Evolutionary conservation across 1,139 yeast species (phyloP), one percentile per base, ranked within the genome.

Genomic region (Diutina rugosa): DNA sequence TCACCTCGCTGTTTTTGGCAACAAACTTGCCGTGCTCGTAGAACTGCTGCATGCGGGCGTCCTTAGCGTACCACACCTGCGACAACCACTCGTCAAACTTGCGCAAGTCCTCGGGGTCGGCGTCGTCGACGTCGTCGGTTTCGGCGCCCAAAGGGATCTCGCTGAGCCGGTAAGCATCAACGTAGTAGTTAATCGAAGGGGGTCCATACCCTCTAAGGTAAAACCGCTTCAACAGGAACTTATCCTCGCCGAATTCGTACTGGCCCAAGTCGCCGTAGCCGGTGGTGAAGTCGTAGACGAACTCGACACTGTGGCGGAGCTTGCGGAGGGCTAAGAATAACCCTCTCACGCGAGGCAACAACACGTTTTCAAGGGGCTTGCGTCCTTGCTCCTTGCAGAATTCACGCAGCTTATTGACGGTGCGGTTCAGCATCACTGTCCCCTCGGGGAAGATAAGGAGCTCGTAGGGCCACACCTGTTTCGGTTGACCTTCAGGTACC

Each of bases 381-480:
- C 55, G 71, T 68, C 26, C 77, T 77, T 51, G 69, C 60, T 83
- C 79, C 10, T 69, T 70, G 32, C 88, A 86, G 69, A 73, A 93
- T 16, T 68, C 75, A 16, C 72, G 73, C 2, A 91, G 82, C 58
- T 80, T 80, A 7, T 65, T 71, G 55, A 80, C 77, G 4, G 97
- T 90, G 61, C 81, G 78, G 12, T 74, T 74, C 46, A 95, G 84
- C 58, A 88, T 73, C 56, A 90, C 95, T 0, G 99, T 93, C 2
- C 99, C 99, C 69, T 93, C 99, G 0, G 99, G 99, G 69, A 86
- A 93, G 44, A 93, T 68, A 32, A 91, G 70, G 56, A 93, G 66
- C 65, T 73, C 73, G 61, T 81, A 84, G 61, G 83, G 76, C 73
- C 76, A 67, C 56, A 72, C 58, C 55, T 67, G 61, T 2, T 69